Conservation (phyloP, 768 basidiomycete genomes). For the Lyophyllum semitale region DNA sequence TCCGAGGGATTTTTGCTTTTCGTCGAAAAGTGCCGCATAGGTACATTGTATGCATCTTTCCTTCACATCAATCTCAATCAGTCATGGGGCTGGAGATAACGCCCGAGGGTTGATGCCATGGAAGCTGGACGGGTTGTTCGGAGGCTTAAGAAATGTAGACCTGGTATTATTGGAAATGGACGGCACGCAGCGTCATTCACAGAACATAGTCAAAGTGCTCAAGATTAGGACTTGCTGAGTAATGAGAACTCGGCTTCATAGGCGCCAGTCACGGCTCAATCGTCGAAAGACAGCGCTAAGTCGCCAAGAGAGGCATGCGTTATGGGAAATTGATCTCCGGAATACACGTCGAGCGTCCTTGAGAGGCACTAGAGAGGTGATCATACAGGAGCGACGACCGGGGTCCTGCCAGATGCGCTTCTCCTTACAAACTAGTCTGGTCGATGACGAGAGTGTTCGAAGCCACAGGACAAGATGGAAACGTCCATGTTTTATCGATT, state of each 20-base stretch:
- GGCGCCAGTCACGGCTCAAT: not conserved
- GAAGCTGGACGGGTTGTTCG: too few species aligned
- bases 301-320: not conserved
- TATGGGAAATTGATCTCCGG: not conserved
- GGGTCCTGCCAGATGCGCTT: constrained; percentile 5
- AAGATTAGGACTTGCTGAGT: not conserved
- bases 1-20: constrained; percentile 7
- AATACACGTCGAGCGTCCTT: not conserved
- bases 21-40: constrained; percentile 1
- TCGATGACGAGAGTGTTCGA: not conserved
- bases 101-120: not conserved
- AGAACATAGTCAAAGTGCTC: not conserved
- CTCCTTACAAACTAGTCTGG: not conserved
- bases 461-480: not conserved
- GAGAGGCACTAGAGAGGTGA: not conserved
- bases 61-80: not conserved
- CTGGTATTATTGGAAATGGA: too few species aligned
- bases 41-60: not conserved
- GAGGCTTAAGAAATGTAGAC: too few species aligned
- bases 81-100: not conserved
- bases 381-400: constrained; percentile 1
- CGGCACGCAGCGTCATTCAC: too few species aligned
- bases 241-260: not conserved
- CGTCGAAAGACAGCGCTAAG: constrained; percentile 1
- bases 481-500: not conserved